Percentiles rank a stretch among this genome's conserved stretches.
These are phyloP conservation scores for Colletotrichum tanaceti DNA, from an alignment of 2,329 filamentous ascomycete genomes.

Conservation along the genomic window DNA sequence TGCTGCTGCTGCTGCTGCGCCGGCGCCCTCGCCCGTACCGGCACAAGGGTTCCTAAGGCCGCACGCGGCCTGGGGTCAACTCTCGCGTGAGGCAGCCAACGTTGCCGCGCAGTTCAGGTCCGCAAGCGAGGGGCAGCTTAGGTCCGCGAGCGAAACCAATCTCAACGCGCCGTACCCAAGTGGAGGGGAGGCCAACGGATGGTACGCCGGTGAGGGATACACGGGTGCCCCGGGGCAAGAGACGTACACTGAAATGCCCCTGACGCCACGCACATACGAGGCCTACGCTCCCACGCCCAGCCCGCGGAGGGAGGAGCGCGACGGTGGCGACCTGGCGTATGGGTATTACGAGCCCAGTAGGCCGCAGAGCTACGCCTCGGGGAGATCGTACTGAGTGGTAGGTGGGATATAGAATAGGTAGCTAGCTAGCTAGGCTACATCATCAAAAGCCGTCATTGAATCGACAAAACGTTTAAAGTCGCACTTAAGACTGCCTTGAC, in stretches of 20 bases:
- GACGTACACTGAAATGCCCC: conserved; percentile 30
- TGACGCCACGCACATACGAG: conserved; percentile 19
- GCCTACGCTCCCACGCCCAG: conserved; percentile 28
- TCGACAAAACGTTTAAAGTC: background rate
- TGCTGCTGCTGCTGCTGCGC: background rate
- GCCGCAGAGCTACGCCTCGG: conserved; percentile 33
- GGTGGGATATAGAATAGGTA: background rate
- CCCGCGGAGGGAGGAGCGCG: conserved; percentile 19
- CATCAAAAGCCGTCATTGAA: background rate
- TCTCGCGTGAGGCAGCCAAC: conserved; percentile 15
- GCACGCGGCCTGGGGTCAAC: conserved; percentile 13
- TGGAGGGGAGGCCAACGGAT: conserved; percentile 6
- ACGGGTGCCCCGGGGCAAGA: conserved; percentile 1
- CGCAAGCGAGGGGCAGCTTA: conserved; percentile 31
- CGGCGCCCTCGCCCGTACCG: conserved; percentile 14
- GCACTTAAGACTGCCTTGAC: background rate
- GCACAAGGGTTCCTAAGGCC: conserved; percentile 22
- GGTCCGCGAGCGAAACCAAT: conserved; percentile 31
- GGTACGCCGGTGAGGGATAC: conserved; percentile 31
- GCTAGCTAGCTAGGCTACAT: background rate
- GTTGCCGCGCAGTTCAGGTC: conserved; percentile 21
- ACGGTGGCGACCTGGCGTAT: conserved; percentile 2
- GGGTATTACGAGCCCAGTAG: conserved; percentile 24
- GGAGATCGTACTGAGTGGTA: conserved; percentile 30
- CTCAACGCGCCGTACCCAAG: conserved; percentile 13